Evolutionary conservation across 176 grass and related monocot genomes (phyloP).

Genomic region (Oryza glumipatula): DNA sequence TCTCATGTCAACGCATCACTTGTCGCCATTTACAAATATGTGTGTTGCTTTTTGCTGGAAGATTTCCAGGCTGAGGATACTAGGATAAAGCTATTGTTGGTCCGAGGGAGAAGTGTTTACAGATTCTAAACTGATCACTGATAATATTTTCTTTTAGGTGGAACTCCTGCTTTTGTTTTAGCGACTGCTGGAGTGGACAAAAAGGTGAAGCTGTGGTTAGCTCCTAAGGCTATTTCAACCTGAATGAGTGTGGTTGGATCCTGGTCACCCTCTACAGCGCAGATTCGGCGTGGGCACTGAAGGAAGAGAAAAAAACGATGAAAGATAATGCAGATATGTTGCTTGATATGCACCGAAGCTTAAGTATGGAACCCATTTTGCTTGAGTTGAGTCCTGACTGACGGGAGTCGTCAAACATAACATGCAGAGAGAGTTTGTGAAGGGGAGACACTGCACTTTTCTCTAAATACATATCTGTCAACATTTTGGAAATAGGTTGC

Average conservation of each 20-base stretch:
- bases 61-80: background rate
- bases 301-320: background rate
- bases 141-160: slow-evolving; percentile 47
- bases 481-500: background rate
- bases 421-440: slow-evolving; percentile 14
- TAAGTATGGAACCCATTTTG: background rate
- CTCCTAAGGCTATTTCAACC: slow-evolving; percentile 48
- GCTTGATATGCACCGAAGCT: background rate
- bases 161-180: slow-evolving; percentile 50
- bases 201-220: slow-evolving; percentile 95
- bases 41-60: background rate
- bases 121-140: slow-evolving; percentile 20
- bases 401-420: slow-evolving; percentile 10
- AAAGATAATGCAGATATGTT: background rate
- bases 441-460: background rate
- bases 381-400: background rate
- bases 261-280: background rate
- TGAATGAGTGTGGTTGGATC: slow-evolving; percentile 14
- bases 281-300: background rate
- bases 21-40: background rate
- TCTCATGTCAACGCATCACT: background rate
- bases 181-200: slow-evolving; percentile 72
- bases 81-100: slow-evolving; percentile 6
- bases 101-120: background rate
- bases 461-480: background rate